Base-by-base conservation (phyloP, 352 stramenopile genomes). In the Phytophthora tentaculata region DNA sequence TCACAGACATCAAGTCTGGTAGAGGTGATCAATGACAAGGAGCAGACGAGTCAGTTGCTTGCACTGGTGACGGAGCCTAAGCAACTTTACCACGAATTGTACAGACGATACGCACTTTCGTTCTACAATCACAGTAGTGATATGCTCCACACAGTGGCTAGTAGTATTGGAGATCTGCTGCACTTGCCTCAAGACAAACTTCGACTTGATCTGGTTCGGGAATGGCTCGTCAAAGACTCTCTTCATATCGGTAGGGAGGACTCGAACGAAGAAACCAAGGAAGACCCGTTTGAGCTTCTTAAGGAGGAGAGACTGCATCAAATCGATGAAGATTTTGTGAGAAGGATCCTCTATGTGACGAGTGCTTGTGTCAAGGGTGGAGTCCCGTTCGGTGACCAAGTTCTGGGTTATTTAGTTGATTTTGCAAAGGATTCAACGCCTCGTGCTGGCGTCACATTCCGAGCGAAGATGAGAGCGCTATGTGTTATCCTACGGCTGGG, bases 221-320 rank as follows among this genome's bases (percentile, higher is more conserved):
- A 83, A 37, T 88, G 80, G 80, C 80, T 88, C n/a, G 49, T 84
- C 0, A 61, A 79, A 61, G 76, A 86, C 39, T 79, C 76, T 24
- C 58, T 84, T 28, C 44, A 76, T 45, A 50, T 67, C 14, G 26
- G 35, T 6, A 64, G 39, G 45, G 16, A 23, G 12, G n/a, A 2
- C 5, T 52, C 54, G 9, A 53, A 22, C 16, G 37, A 60, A 37
- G 62, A 78, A 10, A 68, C 22, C 12, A 58, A 62, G 9, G 72
- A 80, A 44, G 61, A 72, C 47, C 64, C 77, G 2, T 88, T 88
- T 62, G 53, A 77, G 16, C 35, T 61, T 29, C 19, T 84, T 17
- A 64, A 74, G 2, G 54, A 49, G 4, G 79, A 88, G 49, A 68
- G 61, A 32, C 48, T 75, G 44, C 56, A 69, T 39, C 29, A 43